Evolutionary conservation across 108 stramenopile species (phyloP).

Genomic region (Cylindrotheca closterium): DNA sequence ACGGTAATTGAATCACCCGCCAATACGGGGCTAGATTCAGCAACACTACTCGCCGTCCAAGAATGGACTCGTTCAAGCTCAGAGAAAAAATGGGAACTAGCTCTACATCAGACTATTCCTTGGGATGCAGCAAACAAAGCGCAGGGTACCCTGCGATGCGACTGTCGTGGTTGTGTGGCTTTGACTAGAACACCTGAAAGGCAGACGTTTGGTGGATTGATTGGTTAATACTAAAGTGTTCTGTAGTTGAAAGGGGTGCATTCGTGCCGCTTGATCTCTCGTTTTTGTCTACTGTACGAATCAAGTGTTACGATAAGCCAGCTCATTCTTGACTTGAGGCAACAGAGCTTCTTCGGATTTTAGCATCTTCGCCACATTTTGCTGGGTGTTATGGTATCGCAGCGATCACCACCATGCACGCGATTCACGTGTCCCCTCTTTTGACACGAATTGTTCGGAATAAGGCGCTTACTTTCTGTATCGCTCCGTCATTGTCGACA

Average conservation of each 20-base stretch:
- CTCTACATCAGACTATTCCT: constrained; percentile 79
- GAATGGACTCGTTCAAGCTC: constrained; percentile 44
- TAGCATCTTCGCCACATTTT: no score
- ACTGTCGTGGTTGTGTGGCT: constrained; percentile 80
- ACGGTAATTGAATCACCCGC: constrained; percentile 49
- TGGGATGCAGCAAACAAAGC: constrained; percentile 68
- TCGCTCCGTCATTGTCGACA: neutral
- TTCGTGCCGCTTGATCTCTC: no score
- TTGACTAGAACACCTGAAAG: constrained; percentile 51
- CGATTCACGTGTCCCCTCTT: no score
- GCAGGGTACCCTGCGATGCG: constrained; percentile 71
- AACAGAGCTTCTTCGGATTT: no score
- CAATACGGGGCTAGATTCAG: constrained; percentile 15
- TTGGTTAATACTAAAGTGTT: constrained; percentile 37
- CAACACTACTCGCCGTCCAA: constrained; percentile 69
- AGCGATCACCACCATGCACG: no score
- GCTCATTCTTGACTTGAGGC: no score
- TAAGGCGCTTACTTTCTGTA: constrained; percentile 8
- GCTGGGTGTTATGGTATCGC: no score
- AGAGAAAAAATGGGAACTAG: constrained; percentile 60
- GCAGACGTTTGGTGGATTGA: constrained; percentile 66
- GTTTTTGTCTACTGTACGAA: no score
- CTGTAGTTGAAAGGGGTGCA: no score
- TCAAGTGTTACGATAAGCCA: no score
- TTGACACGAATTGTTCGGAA: constrained; percentile 12